These are phyloP conservation scores for Trichoderma citrinoviride DNA, from an alignment of 2,329 filamentous ascomycete genomes.

Conservation along the genomic window DNA sequence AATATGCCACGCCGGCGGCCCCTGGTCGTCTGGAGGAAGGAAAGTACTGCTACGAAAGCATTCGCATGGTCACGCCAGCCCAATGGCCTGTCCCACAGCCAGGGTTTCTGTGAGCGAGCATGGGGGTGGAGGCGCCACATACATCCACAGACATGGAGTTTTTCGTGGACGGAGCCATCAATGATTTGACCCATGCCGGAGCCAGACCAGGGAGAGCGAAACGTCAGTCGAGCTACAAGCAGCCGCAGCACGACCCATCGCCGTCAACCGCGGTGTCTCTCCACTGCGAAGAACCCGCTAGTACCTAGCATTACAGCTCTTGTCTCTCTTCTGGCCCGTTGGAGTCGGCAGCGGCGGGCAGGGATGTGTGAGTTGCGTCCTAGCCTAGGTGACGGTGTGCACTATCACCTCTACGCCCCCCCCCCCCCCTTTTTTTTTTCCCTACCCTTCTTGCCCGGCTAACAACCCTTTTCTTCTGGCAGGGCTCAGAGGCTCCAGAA, in stretches of 20 bases:
- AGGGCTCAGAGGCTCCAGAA: conserved; percentile 20
- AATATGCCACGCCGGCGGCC: conserved; percentile 14
- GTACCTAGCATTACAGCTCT: conserved; percentile 11
- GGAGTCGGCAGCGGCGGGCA: conserved; percentile 13
- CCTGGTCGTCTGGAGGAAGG: conserved; percentile 16
- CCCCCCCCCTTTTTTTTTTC: neutral
- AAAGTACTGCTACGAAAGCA: conserved; percentile 18
- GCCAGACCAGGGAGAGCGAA: conserved; percentile 12
- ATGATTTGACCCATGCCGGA: conserved; percentile 15
- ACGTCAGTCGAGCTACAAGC: conserved; percentile 19
- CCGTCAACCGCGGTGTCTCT: conserved; percentile 15
- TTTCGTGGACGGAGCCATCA: conserved; percentile 20
- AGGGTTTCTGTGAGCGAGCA: conserved; percentile 16
- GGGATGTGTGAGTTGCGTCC: conserved; percentile 18
- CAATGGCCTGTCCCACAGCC: conserved; percentile 20
- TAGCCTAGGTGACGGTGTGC: conserved; percentile 16
- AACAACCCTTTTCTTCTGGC: conserved; percentile 7
- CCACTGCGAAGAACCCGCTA: conserved; percentile 16
- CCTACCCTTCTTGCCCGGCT: neutral
- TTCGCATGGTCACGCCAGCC: conserved; percentile 20
- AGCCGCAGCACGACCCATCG: conserved; percentile 18
- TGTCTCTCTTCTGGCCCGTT: conserved; percentile 17
- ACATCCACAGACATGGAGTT: conserved; percentile 9
- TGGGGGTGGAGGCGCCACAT: conserved; percentile 20
- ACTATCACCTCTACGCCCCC: neutral